A percentile compares a stretch with the other conserved stretches of the same genome.
These are phyloP conservation scores for Pisolithus thermaeus DNA, from an alignment of 1,284 basidiomycete species.

Conservation along the genomic window DNA sequence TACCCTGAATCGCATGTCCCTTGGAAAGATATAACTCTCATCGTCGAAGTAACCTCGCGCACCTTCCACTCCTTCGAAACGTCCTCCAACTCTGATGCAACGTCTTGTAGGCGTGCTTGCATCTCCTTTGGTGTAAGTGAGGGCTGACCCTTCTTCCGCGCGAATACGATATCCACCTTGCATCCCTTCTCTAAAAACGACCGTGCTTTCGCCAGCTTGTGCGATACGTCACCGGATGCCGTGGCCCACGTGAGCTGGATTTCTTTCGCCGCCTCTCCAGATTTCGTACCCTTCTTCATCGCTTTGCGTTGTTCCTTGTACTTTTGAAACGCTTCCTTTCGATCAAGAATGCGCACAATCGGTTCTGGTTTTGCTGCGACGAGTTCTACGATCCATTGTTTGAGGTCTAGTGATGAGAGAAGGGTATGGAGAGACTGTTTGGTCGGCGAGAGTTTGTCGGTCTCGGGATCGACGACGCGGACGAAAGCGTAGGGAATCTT, in stretches of 20 bases:
- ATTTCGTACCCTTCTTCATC: conserved; percentile 29
- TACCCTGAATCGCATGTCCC: conserved; percentile 7
- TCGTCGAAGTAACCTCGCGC: conserved; percentile 33
- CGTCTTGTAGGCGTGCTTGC: conserved; percentile 36
- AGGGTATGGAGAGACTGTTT: conserved; percentile 36
- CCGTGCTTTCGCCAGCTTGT: conserved; percentile 60
- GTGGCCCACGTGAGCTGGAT: conserved; percentile 71
- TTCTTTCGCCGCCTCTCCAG: conserved; percentile 52
- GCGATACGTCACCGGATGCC: conserved; percentile 52
- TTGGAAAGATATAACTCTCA: conserved; percentile 41
- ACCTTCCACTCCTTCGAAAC: conserved; percentile 49
- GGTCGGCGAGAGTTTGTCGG: conserved; percentile 35
- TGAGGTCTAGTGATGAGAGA: conserved; percentile 30
- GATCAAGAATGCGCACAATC: conserved; percentile 48
- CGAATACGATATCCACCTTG: conserved; percentile 54
- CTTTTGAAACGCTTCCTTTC: conserved; percentile 29
- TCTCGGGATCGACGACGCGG: conserved; percentile 44
- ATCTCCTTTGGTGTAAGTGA: conserved; percentile 31
- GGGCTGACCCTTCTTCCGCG: conserved; percentile 41
- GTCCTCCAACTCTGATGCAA: conserved; percentile 37
- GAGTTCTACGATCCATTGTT: conserved; percentile 46
- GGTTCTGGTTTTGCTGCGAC: conserved; percentile 40
- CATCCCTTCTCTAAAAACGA: conserved; percentile 56
- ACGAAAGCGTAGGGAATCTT: conserved; percentile 38
- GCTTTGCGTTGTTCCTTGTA: conserved; percentile 33